Base-by-base conservation (phyloP, 805 yeast genomes). In the Candida silvicultrix region DNA sequence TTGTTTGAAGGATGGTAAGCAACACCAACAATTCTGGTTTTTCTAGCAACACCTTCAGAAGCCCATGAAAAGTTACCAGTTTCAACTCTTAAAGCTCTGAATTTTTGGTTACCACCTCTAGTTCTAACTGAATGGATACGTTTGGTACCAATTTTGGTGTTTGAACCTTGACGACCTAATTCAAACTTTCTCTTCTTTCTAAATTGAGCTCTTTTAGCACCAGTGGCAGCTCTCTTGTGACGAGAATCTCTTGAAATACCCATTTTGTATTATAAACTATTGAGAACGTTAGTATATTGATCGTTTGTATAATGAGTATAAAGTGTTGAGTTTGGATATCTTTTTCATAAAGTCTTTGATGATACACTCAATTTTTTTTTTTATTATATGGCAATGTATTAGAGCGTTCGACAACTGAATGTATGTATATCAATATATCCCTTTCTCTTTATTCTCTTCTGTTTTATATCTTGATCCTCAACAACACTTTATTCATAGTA, bases 231-330 rank as follows among this genome's bases (percentile, higher is more conserved):
- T 79, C 99, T 95, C 88, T 92, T 92, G 90, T 94, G 99, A 81
- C 97, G 97, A 77, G 99, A 92, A 83, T 94, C 98, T 83, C 99
- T 92, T 78, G 98, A 89, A 86, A 92, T 92, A 90, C 99, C 98
- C 99, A 92, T 92, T 75, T 74, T 85, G 70, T 58, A 46, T 49
- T 47, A 52, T 45, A 44, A 39, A 31, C 36, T 20, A 34, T 15
- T 37, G 41, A 5, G 18, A 6, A 5, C 42, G 51, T 52, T 55
- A 50, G 53, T 53, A 53, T 39, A 2, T 2, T 7, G 23, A 41
- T 38, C 34, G 4, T 21, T 18, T 29, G 4, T 16, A 22, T 35
- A 12, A 18, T 36, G 28, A n/a, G 14, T 16, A 11, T 36, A 28
- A 28, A 20, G 22, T 28, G 15, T 40, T 34, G 37, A n/a, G n/a